phyloP scores from a whole-genome alignment of 2,329 filamentous ascomycete species.

The Fusarium denticulatum region DNA sequence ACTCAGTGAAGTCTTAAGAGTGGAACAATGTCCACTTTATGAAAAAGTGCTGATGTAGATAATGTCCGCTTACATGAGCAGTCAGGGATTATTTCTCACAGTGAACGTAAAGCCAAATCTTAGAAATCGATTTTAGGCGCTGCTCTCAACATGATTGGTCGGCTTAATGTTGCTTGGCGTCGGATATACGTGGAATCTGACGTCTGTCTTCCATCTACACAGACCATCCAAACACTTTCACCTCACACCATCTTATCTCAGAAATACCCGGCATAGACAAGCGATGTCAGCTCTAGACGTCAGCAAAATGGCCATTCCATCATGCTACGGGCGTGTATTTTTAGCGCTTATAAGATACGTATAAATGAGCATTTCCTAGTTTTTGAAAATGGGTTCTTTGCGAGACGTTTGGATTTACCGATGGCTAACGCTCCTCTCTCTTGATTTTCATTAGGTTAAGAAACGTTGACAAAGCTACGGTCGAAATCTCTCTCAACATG shows the following conservation, averaged over 20 bases:
- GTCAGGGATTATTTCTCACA: not conserved
- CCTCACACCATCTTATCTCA: slow-evolving; percentile 5
- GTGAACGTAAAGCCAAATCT: not conserved
- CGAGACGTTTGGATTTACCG: too few relatives aligned
- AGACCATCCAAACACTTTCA: not conserved
- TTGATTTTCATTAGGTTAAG: too few relatives aligned
- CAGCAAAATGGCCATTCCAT: not conserved
- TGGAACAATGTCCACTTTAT: not conserved
- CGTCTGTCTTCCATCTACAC: not conserved
- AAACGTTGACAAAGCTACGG: not conserved
- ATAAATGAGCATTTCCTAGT: not conserved
- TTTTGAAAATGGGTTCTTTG: not conserved
- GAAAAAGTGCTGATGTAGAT: not conserved
- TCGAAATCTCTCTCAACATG: not conserved
- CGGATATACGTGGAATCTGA: not conserved
- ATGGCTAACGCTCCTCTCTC: too few relatives aligned
- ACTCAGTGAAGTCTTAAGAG: not conserved
- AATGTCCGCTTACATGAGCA: not conserved
- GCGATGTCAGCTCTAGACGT: not conserved
- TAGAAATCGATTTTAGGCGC: not conserved
- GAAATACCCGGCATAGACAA: not conserved
- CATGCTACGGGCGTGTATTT: not conserved
- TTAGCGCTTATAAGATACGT: slow-evolving; percentile 12
- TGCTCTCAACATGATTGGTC: not conserved
- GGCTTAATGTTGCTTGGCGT: not conserved